Evolutionary conservation across 306 rosid species (phyloP).

Genomic region (Dryas octopetala): DNA sequence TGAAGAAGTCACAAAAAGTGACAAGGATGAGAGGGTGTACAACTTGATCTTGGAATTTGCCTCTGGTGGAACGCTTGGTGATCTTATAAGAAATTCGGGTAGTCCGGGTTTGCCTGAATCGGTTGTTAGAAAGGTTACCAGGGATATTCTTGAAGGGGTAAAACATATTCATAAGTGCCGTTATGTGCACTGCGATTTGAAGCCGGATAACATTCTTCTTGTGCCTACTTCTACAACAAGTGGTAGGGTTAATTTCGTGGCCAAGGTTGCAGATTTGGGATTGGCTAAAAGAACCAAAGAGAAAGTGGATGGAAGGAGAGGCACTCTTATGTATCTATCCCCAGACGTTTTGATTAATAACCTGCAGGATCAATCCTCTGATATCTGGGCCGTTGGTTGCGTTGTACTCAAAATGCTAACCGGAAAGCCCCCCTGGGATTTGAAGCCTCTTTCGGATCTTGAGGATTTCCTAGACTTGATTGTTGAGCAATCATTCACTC

Average conservation of each 20-base stretch:
- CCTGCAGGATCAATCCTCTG: conserved; percentile 16
- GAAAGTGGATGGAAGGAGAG: conserved; percentile 13
- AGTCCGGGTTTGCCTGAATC: conserved; percentile 20
- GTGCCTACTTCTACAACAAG: not conserved
- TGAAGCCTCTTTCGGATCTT: not conserved
- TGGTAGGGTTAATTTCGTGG: not conserved
- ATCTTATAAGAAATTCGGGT: conserved; percentile 11
- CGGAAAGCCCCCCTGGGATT: conserved; percentile 23
- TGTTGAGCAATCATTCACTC: conserved; percentile 1
- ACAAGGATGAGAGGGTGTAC: conserved; percentile 24
- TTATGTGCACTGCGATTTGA: conserved; percentile 37
- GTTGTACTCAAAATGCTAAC: conserved; percentile 33
- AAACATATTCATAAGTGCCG: conserved; percentile 20
- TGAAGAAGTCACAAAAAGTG: conserved; percentile 21
- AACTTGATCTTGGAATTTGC: conserved; percentile 30
- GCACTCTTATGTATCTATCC: conserved; percentile 27
- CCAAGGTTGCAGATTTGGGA: conserved; percentile 37
- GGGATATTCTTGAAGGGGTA: conserved; percentile 27
- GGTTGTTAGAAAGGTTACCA: conserved; percentile 22
- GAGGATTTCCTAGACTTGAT: not conserved
- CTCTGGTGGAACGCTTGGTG: conserved; percentile 32
- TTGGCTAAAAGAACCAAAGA: conserved; percentile 24
- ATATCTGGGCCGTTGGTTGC: conserved; percentile 38
- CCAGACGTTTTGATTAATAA: conserved; percentile 23
- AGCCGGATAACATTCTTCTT: conserved; percentile 32